Evolutionary conservation across 805 yeast genomes (phyloP).

Genomic region (Trichomonascus vanleenenianus): DNA sequence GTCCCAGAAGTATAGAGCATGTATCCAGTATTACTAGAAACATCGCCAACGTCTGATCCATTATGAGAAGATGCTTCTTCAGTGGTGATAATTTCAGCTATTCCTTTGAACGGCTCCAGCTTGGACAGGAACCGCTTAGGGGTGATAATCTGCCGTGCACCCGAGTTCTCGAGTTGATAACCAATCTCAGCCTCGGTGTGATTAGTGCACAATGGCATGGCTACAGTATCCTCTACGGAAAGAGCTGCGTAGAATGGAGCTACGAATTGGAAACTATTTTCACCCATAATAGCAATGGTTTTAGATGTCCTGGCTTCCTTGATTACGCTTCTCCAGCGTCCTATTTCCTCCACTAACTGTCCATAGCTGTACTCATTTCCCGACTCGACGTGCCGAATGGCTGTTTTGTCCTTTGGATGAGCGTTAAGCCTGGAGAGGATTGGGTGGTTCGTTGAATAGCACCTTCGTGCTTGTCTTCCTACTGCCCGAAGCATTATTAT

Average conservation of each 20-base stretch:
- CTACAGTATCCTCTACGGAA: conserved; percentile 24
- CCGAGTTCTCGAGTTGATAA: conserved; percentile 25
- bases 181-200: conserved; percentile 26
- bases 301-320: conserved; percentile 2
- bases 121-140: conserved; percentile 23
- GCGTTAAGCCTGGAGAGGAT: conserved; percentile 14
- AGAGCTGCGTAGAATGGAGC: conserved; percentile 23
- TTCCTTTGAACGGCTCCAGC: conserved; percentile 15
- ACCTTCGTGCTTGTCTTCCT: too few species aligned
- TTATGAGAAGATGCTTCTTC: conserved; percentile 14
- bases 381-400: conserved; percentile 25
- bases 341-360: conserved; percentile 22
- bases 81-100: conserved; percentile 11
- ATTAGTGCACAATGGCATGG: conserved; percentile 29
- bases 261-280: conserved; percentile 26
- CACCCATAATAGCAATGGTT: conserved; percentile 29
- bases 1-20: conserved; percentile 31
- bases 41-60: not conserved
- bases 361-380: conserved; percentile 25
- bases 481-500: too few species aligned
- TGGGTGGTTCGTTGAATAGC: conserved; percentile 10
- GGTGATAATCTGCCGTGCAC: conserved; percentile 23
- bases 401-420: conserved; percentile 22
- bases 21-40: conserved; percentile 19
- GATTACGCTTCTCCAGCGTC: conserved; percentile 20